Base-by-base conservation (phyloP, 2,329 filamentous ascomycete genomes). In the Paraphoma chrysanthemicola region DNA sequence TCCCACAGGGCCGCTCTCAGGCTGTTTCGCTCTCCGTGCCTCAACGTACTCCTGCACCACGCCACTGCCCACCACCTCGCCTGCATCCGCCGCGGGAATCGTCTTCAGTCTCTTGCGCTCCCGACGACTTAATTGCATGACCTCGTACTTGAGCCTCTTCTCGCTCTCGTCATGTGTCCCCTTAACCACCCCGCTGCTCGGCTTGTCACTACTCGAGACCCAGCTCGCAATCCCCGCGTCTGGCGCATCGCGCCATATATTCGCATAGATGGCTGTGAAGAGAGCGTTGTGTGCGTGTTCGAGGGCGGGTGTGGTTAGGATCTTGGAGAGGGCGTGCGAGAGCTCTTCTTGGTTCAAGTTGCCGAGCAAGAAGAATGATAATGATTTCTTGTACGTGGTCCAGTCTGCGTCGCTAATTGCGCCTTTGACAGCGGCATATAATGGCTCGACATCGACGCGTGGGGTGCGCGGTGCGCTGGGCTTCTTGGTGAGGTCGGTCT, bases 191-290 rank as follows among this genome's bases (percentile, higher is more conserved):
- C 93, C 49, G 87, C 83, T 41, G 79, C 54, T 88, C 47, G 87
- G 88, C 16, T 94, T 97, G 59, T 95, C 94, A 60, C 85, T 87
- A 33, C 86, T 85, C 39, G 84, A 84, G 46, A 89, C 87, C 85
- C 85, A 89, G 65, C 81, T 83, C 58, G 87, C 87, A 56, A 88
- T 84, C 43, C 86, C 85, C 55, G 86, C 82, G 51, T 87, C 85
- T 1, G 87, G 87, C 31, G 84, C 77, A 67, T 89, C 87, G 67
- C 86, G 82, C 56, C 78, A 79, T 18, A 83, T 78, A 65, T 89
- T 89, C 18, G 81, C 83, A 60, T 85, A 83, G 47, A 89, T 81
- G 18, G 84, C 83, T 64, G 82, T 80, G 56, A 89, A 72, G 42
- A 89, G 81, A 45, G 85, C 83, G 66, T 89, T 89, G 74, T 89